Evolutionary conservation across 129 eudicot genomes (phyloP).

Genomic region (Pittosporum tobira): DNA sequence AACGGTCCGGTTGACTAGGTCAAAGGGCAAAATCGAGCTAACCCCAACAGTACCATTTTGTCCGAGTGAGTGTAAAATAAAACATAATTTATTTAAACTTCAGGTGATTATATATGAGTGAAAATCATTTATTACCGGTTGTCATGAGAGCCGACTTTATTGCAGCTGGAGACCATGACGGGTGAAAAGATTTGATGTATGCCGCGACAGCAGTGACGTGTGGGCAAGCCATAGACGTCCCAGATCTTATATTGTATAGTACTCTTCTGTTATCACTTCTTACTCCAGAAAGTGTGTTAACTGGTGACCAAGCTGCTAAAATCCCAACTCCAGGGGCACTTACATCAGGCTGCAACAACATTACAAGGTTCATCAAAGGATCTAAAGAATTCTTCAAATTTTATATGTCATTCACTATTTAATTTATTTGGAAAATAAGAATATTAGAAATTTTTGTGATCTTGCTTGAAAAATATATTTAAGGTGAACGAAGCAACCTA

Average conservation of each 20-base stretch:
- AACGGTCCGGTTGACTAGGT: too few species aligned
- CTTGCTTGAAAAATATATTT: too few species aligned
- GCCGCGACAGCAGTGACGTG: constrained; percentile 18
- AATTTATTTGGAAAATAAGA: too few species aligned
- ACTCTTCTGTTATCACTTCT: constrained; percentile 11
- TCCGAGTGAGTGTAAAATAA: background rate
- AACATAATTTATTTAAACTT: background rate
- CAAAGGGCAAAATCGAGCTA: too few species aligned
- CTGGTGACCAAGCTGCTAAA: constrained; percentile 15
- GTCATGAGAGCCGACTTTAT: constrained; percentile 20
- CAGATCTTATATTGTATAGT: constrained; percentile 3
- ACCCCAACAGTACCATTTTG: too few species aligned
- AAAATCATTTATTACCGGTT: constrained; percentile 17
- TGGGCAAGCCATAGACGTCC: constrained; percentile 25
- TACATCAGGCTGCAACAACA: constrained; percentile 17
- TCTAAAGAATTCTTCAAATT: too few species aligned
- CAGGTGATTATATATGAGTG: too few species aligned
- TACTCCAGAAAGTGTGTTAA: background rate
- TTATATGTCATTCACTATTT: too few species aligned
- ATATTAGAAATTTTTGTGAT: too few species aligned
- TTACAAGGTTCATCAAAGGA: too few species aligned
- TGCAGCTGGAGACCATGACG: constrained; percentile 20
- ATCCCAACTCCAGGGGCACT: constrained; percentile 23
- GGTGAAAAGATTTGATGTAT: constrained; percentile 18
- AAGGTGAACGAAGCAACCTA: too few species aligned